Conservation (phyloP, 108 stramenopile genomes). For the Aureococcus anophagefferens region DNA sequence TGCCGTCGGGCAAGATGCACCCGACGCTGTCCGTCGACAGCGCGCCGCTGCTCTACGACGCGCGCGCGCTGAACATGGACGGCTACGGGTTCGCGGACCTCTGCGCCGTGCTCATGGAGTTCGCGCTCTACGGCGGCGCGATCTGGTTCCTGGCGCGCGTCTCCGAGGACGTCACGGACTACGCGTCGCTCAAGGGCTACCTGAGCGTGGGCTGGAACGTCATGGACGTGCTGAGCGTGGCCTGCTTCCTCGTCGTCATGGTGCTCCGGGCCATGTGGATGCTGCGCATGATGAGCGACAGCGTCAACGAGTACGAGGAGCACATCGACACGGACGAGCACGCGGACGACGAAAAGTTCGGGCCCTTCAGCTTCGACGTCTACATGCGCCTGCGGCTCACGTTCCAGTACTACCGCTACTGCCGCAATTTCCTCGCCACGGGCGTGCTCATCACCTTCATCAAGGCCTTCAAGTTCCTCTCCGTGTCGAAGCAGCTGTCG, state of each 20-base stretch:
- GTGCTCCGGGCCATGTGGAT: neutral
- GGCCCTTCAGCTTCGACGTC: neutral
- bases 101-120: neutral
- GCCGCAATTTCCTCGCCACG: slow-evolving; percentile 6
- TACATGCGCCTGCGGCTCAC: neutral
- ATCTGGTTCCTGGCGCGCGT: slow-evolving; percentile 4
- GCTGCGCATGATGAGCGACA: neutral
- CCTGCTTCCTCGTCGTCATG: slow-evolving; percentile 2
- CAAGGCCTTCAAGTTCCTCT: slow-evolving; percentile 12
- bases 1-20: neutral
- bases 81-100: neutral
- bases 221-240: neutral
- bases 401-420: neutral
- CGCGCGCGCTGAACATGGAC: neutral
- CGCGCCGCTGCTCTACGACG: neutral
- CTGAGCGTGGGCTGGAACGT: slow-evolving; percentile 5
- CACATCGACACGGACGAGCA: neutral
- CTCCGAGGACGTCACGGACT: slow-evolving; percentile 2
- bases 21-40: neutral
- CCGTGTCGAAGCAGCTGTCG: neutral
- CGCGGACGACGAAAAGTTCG: neutral
- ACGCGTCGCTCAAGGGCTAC: neutral
- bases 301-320: neutral
- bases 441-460: slow-evolving; percentile 8
- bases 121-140: neutral